Evolutionary conservation across 2,329 filamentous ascomycete genomes (phyloP).

Genomic region (Penicillium sp.): DNA sequence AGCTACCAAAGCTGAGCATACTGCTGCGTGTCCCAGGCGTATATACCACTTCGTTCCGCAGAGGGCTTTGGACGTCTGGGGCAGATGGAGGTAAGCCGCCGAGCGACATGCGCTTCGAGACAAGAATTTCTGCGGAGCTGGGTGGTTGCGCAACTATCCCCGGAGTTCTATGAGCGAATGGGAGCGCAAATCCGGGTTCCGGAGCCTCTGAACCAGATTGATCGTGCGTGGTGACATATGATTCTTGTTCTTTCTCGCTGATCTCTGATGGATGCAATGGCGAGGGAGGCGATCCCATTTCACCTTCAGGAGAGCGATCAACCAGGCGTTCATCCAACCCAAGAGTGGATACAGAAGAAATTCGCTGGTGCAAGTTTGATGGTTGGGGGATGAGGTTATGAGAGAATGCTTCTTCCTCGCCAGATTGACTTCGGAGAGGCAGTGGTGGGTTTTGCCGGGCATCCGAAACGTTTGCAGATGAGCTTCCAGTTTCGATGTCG

Average conservation of each 20-base stretch:
- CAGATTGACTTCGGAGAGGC: neutral
- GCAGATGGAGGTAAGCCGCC: constrained; percentile 13
- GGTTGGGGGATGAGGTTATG: constrained; percentile 1
- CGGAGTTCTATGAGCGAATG: neutral
- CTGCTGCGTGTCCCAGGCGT: constrained; percentile 20
- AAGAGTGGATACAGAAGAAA: constrained; percentile 25
- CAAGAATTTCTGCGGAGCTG: constrained; percentile 14
- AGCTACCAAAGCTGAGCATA: constrained; percentile 21
- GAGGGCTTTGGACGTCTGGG: constrained; percentile 17
- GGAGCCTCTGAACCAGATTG: constrained; percentile 4
- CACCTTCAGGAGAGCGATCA: neutral
- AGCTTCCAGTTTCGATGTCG: no score
- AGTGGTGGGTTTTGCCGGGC: neutral
- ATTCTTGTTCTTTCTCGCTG: neutral
- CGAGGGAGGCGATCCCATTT: constrained; percentile 15
- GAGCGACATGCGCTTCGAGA: constrained; percentile 18
- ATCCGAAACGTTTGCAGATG: neutral
- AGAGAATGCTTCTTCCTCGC: neutral
- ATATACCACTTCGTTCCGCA: constrained; percentile 22
- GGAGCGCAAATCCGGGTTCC: neutral
- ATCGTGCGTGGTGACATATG: constrained; percentile 1
- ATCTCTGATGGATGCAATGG: constrained; percentile 8
- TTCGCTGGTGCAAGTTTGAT: constrained; percentile 8
- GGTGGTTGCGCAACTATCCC: neutral
- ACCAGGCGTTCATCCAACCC: constrained; percentile 14